phyloP scores from a whole-genome alignment of 495 filamentous ascomycete genomes.

The Lentithecium fluviatile region DNA sequence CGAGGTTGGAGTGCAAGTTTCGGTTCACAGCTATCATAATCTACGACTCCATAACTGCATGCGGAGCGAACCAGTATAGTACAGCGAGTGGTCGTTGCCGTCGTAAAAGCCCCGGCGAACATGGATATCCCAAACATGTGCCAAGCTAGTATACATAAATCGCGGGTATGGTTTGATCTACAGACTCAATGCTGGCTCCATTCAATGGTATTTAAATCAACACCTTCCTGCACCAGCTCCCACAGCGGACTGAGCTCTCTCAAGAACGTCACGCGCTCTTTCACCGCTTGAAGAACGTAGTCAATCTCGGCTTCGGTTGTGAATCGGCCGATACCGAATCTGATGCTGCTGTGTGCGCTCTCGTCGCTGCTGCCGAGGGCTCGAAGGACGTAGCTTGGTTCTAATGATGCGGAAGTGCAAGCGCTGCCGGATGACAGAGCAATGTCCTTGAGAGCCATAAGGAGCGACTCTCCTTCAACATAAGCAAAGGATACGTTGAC shows the following conservation, averaged over 20 bases:
- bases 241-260: conserved; percentile 94
- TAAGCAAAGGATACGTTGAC: conserved; percentile 99
- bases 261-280: conserved; percentile 84
- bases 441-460: conserved; percentile 98
- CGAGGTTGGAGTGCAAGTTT: too few relatives aligned
- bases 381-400: conserved; percentile 92
- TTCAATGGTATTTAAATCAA: conserved; percentile 94
- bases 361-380: conserved; percentile 94
- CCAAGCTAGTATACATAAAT: conserved; percentile 11
- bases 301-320: conserved; percentile 95
- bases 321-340: conserved; percentile 96
- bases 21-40: too few relatives aligned
- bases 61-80: conserved; percentile 14
- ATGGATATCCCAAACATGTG: conserved; percentile 3
- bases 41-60: too few relatives aligned
- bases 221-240: conserved; percentile 96
- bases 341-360: conserved; percentile 94
- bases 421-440: conserved; percentile 95
- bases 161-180: neutral
- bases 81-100: conserved; percentile 10
- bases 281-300: conserved; percentile 93
- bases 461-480: conserved; percentile 92
- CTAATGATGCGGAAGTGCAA: conserved; percentile 93
- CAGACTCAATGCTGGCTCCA: conserved; percentile 83
- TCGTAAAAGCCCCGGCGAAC: neutral